These are phyloP conservation scores for Conringia planisiliqua DNA, from an alignment of 345 rosid species.

Conservation along the genomic window DNA sequence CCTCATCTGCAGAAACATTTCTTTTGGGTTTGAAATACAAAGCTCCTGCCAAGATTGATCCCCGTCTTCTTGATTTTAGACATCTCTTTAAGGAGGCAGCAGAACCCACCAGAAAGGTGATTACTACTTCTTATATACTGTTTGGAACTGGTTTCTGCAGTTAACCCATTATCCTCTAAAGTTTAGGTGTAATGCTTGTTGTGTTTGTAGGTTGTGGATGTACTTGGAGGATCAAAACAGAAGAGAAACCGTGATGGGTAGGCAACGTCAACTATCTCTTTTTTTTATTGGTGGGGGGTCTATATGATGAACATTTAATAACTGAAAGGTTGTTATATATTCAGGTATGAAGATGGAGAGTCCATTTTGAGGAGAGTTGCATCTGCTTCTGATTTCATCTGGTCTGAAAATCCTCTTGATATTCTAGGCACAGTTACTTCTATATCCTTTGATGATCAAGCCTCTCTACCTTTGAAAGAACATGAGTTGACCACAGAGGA, in stretches of 20 bases:
- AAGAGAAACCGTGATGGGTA: constrained; percentile 92
- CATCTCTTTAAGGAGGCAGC: constrained; percentile 67
- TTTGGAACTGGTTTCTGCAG: neutral
- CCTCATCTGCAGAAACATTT: constrained; percentile 86
- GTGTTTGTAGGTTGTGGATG: constrained; percentile 68
- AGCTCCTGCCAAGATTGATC: constrained; percentile 94
- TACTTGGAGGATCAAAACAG: constrained; percentile 63
- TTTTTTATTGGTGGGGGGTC: neutral
- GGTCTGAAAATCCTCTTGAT: constrained; percentile 88
- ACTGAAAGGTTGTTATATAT: neutral
- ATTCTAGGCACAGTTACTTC: constrained; percentile 82
- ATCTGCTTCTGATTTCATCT: constrained; percentile 77
- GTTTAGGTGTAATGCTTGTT: neutral
- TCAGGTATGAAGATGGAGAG: constrained; percentile 78
- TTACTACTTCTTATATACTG: neutral
- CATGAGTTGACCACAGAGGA: constrained; percentile 76
- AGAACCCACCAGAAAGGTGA: constrained; percentile 68
- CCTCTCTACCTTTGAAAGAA: constrained; percentile 55
- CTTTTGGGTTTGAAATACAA: constrained; percentile 77
- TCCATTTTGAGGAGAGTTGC: constrained; percentile 63
- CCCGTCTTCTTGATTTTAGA: constrained; percentile 76
- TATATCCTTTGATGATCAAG: constrained; percentile 62
- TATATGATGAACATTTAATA: neutral
- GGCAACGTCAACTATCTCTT: constrained; percentile 14
- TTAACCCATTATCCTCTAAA: neutral